These are phyloP conservation scores for Mesotaenium endlicherianum DNA, from an alignment of 139 green algal genomes.

Conservation along the genomic window DNA sequence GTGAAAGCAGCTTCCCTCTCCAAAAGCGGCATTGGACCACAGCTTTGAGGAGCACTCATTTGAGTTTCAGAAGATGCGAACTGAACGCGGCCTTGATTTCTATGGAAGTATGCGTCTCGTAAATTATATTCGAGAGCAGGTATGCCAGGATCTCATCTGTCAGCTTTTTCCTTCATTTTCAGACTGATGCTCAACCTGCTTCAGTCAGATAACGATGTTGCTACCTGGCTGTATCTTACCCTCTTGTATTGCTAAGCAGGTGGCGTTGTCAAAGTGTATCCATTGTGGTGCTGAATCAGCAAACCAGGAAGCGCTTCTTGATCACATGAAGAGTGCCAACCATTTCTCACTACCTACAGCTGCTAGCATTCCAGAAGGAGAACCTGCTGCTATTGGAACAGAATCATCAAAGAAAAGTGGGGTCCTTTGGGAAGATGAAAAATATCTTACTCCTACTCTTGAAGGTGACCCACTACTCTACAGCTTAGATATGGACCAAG, in stretches of 20 bases:
- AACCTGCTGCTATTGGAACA: neutral
- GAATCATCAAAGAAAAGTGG: neutral
- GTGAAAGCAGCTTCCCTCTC: constrained; percentile 3
- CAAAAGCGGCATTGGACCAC: neutral
- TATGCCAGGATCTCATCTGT: neutral
- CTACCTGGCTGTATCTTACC: neutral
- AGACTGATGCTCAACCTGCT: neutral
- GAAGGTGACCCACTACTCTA: constrained; percentile 38
- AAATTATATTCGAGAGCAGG: constrained; percentile 26
- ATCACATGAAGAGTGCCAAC: neutral
- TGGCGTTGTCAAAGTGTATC: neutral
- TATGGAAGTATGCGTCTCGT: constrained; percentile 20
- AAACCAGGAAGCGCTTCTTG: neutral
- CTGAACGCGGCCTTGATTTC: neutral
- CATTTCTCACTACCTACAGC: too few relatives aligned
- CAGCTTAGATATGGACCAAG: constrained; percentile 44
- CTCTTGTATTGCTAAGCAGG: neutral
- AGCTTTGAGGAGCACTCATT: constrained; percentile 4
- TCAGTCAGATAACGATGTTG: neutral
- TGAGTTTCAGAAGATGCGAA: neutral
- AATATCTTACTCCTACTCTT: constrained; percentile 24
- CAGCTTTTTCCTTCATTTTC: neutral
- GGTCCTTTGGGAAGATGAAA: constrained; percentile 22
- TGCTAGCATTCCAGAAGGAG: neutral
- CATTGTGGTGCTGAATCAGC: neutral